A percentile compares a stretch with the other conserved stretches of the same genome.
phyloP scores from a whole-genome alignment of 2,329 filamentous ascomycete genomes.

The Ceratocystis huliohia region DNA sequence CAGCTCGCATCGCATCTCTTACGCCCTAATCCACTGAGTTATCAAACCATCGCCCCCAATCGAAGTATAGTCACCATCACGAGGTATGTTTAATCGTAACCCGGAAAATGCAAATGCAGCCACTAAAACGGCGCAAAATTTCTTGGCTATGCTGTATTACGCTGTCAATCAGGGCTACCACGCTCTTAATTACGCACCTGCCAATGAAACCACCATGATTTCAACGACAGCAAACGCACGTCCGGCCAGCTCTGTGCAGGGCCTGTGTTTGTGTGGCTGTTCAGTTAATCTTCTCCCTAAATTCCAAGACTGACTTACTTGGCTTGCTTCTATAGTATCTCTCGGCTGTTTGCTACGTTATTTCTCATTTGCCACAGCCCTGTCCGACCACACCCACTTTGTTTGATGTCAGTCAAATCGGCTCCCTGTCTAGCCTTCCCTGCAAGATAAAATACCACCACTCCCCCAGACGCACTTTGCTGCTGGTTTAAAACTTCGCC shows the following conservation, averaged over 20 bases:
- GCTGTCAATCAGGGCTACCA: background rate
- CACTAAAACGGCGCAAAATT: background rate
- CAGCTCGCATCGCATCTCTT: background rate
- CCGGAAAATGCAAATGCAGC: background rate
- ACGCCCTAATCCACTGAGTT: background rate
- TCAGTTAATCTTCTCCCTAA: background rate
- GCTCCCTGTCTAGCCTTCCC: background rate
- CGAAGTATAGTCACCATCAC: background rate
- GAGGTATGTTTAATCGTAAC: background rate
- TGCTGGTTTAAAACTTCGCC: constrained; percentile 2
- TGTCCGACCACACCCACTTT: background rate
- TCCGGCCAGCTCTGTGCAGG: background rate
- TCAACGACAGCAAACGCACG: background rate
- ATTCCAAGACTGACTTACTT: background rate
- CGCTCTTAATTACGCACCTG: background rate
- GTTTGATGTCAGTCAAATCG: background rate
- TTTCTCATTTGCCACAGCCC: background rate
- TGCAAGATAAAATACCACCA: background rate
- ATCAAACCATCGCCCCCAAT: no score
- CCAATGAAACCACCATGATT: background rate
- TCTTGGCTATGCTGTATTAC: background rate
- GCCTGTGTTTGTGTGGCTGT: background rate
- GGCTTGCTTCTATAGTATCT: background rate
- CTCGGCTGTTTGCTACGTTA: background rate
- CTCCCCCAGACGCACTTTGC: background rate